Conservation (phyloP, 192 early-diverging fungal species). For the Backusella parvicylindrica region DNA sequence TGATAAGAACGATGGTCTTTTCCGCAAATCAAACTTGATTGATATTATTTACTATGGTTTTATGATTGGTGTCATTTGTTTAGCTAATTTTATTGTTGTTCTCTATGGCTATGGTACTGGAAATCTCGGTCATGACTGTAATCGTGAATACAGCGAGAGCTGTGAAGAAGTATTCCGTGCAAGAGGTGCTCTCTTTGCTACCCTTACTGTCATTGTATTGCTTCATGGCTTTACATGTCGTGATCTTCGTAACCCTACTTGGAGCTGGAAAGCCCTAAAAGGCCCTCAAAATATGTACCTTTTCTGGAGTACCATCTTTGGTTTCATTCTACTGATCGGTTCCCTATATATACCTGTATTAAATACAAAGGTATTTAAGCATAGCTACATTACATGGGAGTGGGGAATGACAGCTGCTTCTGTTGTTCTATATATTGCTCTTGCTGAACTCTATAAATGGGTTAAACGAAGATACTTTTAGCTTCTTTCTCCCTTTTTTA, state of each 20-base stretch:
- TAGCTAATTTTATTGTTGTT: conserved; percentile 61
- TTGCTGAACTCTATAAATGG: conserved; percentile 67
- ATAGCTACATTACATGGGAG: conserved; percentile 64
- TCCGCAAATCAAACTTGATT: conserved; percentile 56
- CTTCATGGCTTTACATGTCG: conserved; percentile 79
- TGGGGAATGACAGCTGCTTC: conserved; percentile 66
- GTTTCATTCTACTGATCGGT: conserved; percentile 49
- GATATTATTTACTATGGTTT: conserved; percentile 72
- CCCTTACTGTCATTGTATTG: conserved; percentile 66
- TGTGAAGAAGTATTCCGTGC: conserved; percentile 69
- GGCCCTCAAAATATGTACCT: conserved; percentile 53
- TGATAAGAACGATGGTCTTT: conserved; percentile 57
- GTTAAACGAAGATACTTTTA: conserved; percentile 4
- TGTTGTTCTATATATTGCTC: conserved; percentile 54
- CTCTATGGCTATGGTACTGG: conserved; percentile 59
- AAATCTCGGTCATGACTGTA: conserved; percentile 57
- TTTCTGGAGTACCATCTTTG: conserved; percentile 39
- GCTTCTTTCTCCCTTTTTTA: neutral
- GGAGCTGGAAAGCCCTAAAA: conserved; percentile 42
- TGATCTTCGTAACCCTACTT: conserved; percentile 58
- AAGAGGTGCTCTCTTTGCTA: conserved; percentile 67
- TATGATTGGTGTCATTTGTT: conserved; percentile 59
- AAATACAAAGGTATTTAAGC: conserved; percentile 60
- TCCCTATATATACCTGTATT: conserved; percentile 66
- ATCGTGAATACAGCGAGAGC: conserved; percentile 42